phyloP scores from a whole-genome alignment of 495 filamentous ascomycete species.

The Ramalina intermedia region DNA sequence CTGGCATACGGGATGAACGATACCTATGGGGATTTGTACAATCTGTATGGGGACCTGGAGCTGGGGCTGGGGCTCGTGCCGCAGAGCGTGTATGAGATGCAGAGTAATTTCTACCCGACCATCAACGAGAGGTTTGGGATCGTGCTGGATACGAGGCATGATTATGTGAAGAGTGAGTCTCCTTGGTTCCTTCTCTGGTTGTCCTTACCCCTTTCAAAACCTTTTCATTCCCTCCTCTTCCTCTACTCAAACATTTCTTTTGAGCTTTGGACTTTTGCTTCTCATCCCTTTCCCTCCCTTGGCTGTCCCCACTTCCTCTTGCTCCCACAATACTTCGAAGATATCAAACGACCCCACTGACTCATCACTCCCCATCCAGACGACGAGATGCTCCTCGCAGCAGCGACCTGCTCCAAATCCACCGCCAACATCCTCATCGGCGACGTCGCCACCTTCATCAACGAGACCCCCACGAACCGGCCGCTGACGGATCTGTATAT shows the following conservation, averaged over 20 bases:
- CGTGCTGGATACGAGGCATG: slow-evolving; percentile 37
- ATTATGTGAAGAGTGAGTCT: slow-evolving; percentile 31
- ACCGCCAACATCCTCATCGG: slow-evolving; percentile 34
- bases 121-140: slow-evolving; percentile 32
- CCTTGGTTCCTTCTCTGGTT: neutral
- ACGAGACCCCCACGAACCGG: slow-evolving; percentile 36
- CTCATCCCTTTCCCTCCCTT: too few species aligned
- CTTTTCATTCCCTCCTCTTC: too few species aligned
- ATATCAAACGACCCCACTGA: too few species aligned
- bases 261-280: neutral
- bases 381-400: slow-evolving; percentile 41
- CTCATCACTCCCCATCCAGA: neutral
- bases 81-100: slow-evolving; percentile 37
- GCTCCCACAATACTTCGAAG: too few species aligned
- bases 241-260: too few species aligned
- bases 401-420: slow-evolving; percentile 27
- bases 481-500: slow-evolving; percentile 44
- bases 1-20: slow-evolving; percentile 48
- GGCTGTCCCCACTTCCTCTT: too few species aligned
- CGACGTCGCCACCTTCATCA: slow-evolving; percentile 35
- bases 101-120: slow-evolving; percentile 37
- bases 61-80: slow-evolving; percentile 33
- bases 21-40: slow-evolving; percentile 37
- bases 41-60: slow-evolving; percentile 35
- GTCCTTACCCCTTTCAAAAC: too few species aligned